Evolutionary conservation across 2,329 filamentous ascomycete genomes (phyloP).

Genomic region (Monascus ruber): DNA sequence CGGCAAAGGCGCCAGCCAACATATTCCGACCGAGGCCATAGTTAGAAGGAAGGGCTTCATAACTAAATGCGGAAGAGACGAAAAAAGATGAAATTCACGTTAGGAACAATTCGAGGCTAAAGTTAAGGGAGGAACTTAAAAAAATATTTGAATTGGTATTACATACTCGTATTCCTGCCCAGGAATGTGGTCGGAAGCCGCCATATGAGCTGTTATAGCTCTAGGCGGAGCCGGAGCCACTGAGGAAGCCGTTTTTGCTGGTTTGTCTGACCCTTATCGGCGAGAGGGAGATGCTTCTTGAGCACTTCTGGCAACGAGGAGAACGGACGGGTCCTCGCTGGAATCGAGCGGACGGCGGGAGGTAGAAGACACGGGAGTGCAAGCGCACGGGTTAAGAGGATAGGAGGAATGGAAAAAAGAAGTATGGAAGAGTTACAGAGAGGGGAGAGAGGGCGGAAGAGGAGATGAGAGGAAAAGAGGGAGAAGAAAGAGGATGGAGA

Average conservation of each 20-base stretch:
- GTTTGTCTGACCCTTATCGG: neutral
- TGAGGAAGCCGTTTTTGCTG: constrained; percentile 1
- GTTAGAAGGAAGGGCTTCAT: constrained; percentile 88
- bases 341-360: too few relatives aligned
- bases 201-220: constrained; percentile 29
- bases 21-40: constrained; percentile 93
- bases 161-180: constrained; percentile 38
- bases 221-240: constrained; percentile 23
- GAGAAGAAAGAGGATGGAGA: constrained; percentile 1
- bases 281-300: too few relatives aligned
- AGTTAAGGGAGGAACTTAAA: constrained; percentile 1
- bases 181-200: constrained; percentile 28
- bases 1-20: constrained; percentile 90
- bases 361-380: too few relatives aligned
- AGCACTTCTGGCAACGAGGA: neutral
- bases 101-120: too few relatives aligned
- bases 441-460: constrained; percentile 2
- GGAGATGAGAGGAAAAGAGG: neutral
- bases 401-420: constrained; percentile 6
- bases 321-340: neutral
- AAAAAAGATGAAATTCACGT: too few relatives aligned
- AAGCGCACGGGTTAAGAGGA: neutral
- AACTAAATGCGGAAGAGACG: constrained; percentile 38
- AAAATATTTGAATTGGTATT: constrained; percentile 2
- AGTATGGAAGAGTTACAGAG: constrained; percentile 3